Base-by-base conservation (phyloP, 2,329 filamentous ascomycete species). In the Calonectria fujianensis region DNA sequence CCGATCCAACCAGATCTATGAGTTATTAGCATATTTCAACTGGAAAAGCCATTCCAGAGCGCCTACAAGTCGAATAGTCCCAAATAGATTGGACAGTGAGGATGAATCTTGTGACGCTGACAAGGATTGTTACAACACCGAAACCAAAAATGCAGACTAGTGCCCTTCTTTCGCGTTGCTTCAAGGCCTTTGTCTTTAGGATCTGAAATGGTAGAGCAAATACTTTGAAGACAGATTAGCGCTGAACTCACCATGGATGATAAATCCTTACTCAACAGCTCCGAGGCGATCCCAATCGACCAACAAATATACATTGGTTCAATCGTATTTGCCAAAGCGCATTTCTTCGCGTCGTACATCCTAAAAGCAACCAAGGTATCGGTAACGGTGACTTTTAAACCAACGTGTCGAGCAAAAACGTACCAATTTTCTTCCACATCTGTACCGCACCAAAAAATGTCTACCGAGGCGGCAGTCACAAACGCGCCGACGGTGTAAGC, bases 401-500 rank as follows among this genome's bases (percentile, higher is more conserved):
- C 6, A 24, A 35, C 6, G 4, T 4, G 35, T 11, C 13, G 18
- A 59, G 2, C 18, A 29, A 16, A 29, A 37, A 29, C 14, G 4
- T 27, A 63, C 57, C 57, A 63, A 20, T 63, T 63, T 29, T 63
- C 13, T 7, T 63, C 24, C 0, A 63, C 16, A 5, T 63, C 37
- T 9, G 37, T 41, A 20, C 57, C 57, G 29, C 57, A 63, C 57
- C 57, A 63, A 63, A 63, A 63, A 9, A 63, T 63, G 7, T 63
- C 57, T 1, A 63, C 35, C 2, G 57, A 63, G 1, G 57, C 24
- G 13, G 57, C 57, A 18, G 57, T 63, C 18, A 63, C 37, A 18
- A 63, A 63, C 16, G 57, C 57, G 57, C 37, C 39, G 27, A 63
- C 24, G 3, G 35, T 41, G 24, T 63, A 63, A 13, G 13, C 13